Percentiles rank a stretch among this genome's conserved stretches.
phyloP scores from a whole-genome alignment of 805 yeast species.

The Teunomyces aglyptinius region DNA sequence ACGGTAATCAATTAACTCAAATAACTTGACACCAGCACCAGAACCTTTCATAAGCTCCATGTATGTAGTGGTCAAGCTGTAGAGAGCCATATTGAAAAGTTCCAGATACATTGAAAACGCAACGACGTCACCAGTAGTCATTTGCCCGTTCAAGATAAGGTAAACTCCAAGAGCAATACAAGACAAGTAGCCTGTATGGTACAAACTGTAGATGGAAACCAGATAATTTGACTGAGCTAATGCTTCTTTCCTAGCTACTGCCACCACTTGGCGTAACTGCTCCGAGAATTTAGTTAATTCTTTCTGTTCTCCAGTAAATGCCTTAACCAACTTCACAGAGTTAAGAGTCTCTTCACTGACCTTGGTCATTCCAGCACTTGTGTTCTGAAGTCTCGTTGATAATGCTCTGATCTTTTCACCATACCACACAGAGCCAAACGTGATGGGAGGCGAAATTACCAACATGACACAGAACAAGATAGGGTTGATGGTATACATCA shows the following conservation, averaged over 20 bases:
- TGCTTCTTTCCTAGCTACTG: slow-evolving; percentile 44
- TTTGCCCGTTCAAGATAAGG: slow-evolving; percentile 39
- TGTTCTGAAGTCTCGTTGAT: slow-evolving; percentile 42
- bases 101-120: slow-evolving; percentile 47
- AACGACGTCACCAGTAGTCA: slow-evolving; percentile 49
- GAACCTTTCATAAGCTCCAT: slow-evolving; percentile 48
- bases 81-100: slow-evolving; percentile 43
- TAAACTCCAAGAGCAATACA: slow-evolving; percentile 44
- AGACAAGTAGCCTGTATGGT: slow-evolving; percentile 42
- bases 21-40: slow-evolving; percentile 45
- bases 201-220: slow-evolving; percentile 41
- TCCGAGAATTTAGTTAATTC: slow-evolving; percentile 39
- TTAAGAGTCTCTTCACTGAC: slow-evolving; percentile 44
- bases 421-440: slow-evolving; percentile 45
- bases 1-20: slow-evolving; percentile 39
- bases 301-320: slow-evolving; percentile 43
- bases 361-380: slow-evolving; percentile 44
- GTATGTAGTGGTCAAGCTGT: slow-evolving; percentile 44
- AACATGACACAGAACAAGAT: slow-evolving; percentile 43
- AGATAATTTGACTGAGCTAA: slow-evolving; percentile 44
- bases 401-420: slow-evolving; percentile 43
- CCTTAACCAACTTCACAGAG: slow-evolving; percentile 41
- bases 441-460: slow-evolving; percentile 45
- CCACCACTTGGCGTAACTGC: slow-evolving; percentile 38
- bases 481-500: slow-evolving; percentile 46